Base-by-base conservation (phyloP, 2,329 filamentous ascomycete species). In the Stagonosporopsis tanaceti region DNA sequence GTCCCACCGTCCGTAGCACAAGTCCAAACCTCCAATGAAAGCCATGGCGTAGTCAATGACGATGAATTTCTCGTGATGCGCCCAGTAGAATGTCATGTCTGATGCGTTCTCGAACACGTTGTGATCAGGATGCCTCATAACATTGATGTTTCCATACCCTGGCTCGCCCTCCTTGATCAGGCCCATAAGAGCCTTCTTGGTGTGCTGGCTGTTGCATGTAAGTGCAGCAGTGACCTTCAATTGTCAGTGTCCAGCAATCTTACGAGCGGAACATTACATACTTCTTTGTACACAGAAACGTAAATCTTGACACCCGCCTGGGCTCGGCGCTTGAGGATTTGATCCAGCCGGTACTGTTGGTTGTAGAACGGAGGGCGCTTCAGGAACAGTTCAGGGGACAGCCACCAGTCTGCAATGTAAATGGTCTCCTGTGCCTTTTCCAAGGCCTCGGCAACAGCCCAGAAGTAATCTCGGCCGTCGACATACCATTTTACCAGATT, bases 21-120 rank as follows among this genome's bases (percentile, higher is more conserved):
- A 81, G 77, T 99, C 95, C 6, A 99, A 82, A 0, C 95, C 95
- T 50, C 95, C 95, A 57, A 98, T 94, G 71, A 98, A 98, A 14
- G 93, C 95, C 66, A 94, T 79, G 15, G 88, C 85, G 71, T 96
- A 96, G 78, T 98, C 95, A 50, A 98, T 90, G 17, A 99, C 91
- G 52, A 98, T 90, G 72, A 97, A 96, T 74, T 99, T 99, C 70
- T 99, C 95, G 74, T 99, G 95, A 73, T 99, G 95, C 0, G 95
- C 95, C 87, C 94, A 98, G 79, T 97, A 97, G 71, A 97, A 92
- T 0, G 93, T 97, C 91, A 97, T 96, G 67, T 98, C 94, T 28
- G 91, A 91, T 2, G 90, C 91, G 69, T 97, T 97, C 69, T 97
- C 93, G 47, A 98, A 87, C 2, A 97, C 85, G 63, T 97, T 97